Evolutionary conservation across 208 protist species (phyloP).

Genomic region (Crithidia brevicula): DNA sequence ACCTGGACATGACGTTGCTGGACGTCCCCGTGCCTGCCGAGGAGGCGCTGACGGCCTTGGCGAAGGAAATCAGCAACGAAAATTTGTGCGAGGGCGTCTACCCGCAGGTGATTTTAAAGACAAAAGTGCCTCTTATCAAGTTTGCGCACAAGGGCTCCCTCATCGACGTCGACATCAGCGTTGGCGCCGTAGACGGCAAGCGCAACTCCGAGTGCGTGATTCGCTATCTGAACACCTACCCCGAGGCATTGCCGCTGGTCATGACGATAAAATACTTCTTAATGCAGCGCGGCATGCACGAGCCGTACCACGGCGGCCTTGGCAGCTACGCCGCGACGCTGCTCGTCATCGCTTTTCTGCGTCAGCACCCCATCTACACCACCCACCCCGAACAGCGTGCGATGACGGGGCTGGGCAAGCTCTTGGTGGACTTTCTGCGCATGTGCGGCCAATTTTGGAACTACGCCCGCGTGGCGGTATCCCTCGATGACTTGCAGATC

Average conservation of each 20-base stretch:
- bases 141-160: conserved; percentile 76
- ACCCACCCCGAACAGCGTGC: conserved; percentile 44
- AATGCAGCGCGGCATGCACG: conserved; percentile 90
- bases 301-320: conserved; percentile 93
- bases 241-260: conserved; percentile 79
- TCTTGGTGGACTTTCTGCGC: conserved; percentile 95
- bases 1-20: conserved; percentile 86
- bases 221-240: conserved; percentile 64
- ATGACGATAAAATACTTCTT: conserved; percentile 93
- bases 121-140: conserved; percentile 95
- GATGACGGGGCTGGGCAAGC: conserved; percentile 83
- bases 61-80: conserved; percentile 60
- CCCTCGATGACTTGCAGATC: conserved; percentile 36
- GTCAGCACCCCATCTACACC: conserved; percentile 87
- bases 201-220: conserved; percentile 79
- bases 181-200: conserved; percentile 84
- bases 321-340: conserved; percentile 90
- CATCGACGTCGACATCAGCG: conserved; percentile 91
- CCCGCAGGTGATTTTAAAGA: conserved; percentile 91
- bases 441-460: conserved; percentile 90
- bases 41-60: conserved; percentile 69
- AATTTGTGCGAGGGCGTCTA: conserved; percentile 69
- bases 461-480: conserved; percentile 82
- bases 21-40: conserved; percentile 58
- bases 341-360: conserved; percentile 93